Evolutionary conservation across 106 monocot species (phyloP), one percentile per base, ranked within the genome.

Genomic region (Ottelia alismoides): DNA sequence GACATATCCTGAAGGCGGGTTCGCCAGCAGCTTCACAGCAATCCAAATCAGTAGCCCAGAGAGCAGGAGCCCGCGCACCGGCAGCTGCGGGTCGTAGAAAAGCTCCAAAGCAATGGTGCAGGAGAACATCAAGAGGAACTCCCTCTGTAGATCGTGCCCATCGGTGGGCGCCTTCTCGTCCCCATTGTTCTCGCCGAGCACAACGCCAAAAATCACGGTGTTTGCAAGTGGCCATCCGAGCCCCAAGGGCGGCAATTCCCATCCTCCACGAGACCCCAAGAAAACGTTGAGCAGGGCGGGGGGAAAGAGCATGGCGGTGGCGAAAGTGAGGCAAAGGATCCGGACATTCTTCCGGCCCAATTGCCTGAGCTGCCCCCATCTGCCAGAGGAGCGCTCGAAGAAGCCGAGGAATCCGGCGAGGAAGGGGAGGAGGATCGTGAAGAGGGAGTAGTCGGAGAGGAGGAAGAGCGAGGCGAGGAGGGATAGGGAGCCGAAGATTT

Each of bases 41-140:
- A 86, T 56, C 89, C 89, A 98, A 53, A 98, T 49, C 61, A 85
- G 62, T 27, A 86, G 47, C 0, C 82, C 79, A 62, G 72, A 90
- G 2, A 86, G 31, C n/a, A 85, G 40, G 49, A 98, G 83, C 2
- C 82, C 82, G 1, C 76, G 76, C 56, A 98, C 31, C 2, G 82
- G 90, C 14, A 98, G 62, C 58, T 76, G 82, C 1, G 90, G 82
- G 45, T 66, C 74, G 70, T 98, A 98, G 29, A 90, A 62, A 31
- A 98, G 76, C 68, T 89, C 85, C 45, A 85, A 45, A 1, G 72
- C 70, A 49, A 82, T 67, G 3, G 85, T 98, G 52, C 77, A 85
- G 23, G 72, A 53, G 53, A 86, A 98, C 1, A 81, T 98, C 24
- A 77, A 62, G 20, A 73, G 17, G 45, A 90, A 90, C 55, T 77